Evolutionary conservation across 208 protist genomes (phyloP), one percentile per base, ranked within the genome.

Genomic region (Leishmania major): DNA sequence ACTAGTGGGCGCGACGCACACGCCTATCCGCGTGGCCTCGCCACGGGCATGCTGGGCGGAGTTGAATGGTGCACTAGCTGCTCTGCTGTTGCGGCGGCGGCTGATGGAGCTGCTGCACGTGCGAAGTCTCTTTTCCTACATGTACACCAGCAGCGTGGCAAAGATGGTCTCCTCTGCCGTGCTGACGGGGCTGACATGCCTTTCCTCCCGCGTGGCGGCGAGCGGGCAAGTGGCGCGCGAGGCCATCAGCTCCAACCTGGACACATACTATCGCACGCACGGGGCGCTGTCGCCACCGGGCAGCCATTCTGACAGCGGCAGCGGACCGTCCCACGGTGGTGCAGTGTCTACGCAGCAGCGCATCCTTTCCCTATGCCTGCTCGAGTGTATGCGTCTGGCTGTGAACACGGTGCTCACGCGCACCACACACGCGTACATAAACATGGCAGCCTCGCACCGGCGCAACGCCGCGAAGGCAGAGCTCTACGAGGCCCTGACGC

Each of bases 401-500:
- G 43, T 89, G 28, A 92, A 90, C 72, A 79, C 82, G 4, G 87
- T 91, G 35, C 79, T 96, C 37, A 78, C 83, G 13, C 77, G 78
- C 55, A 84, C 86, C 8, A 88, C 83, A 74, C 70, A 86, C 57
- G 85, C 89, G 83, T 91, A 88, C 83, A 92, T 94, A 67, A 79
- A 81, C 59, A 25, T 89, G 1, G 57, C 88, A 10, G 90, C 90
- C 19, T 88, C 87, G 45, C 84, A 81, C 60, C 85, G 89, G 22
- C 78, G 91, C 43, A 89, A 95, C 80, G 80, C 70, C 43, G 78
- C 89, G 15, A 94, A 93, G 84, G 74, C 79, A 57, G 84, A 89
- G 80, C 82, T 96, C 2, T 94, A 93, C 87, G 84, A 90, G 66
- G 89, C 91, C 2, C 88, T 96, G 31, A 88, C 85, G n/a, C 86